Evolutionary conservation across 495 filamentous ascomycete genomes (phyloP), one percentile per base, ranked within the genome.

Genomic region (Poronia punctata): DNA sequence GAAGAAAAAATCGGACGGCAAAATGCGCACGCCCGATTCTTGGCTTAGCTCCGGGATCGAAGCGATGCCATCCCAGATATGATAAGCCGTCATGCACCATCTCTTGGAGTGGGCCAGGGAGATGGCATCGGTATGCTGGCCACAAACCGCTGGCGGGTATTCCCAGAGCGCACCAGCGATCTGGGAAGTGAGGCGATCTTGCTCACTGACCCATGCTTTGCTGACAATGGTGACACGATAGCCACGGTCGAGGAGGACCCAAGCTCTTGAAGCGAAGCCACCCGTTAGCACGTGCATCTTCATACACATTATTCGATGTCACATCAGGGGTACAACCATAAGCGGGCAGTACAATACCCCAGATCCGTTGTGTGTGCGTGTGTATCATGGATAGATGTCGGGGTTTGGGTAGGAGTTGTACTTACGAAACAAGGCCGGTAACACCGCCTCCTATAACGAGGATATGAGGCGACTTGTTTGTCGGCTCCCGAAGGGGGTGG

Each of bases 101-200:
- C 42, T 44, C 50, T 70, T 67, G 2, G 59, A 70, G 26, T 59
- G 52, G 2, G 56, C 50, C 0, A 72, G 51, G 1, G 56, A 64
- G 12, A 62, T 61, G 14, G 53, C 50, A 43, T 66, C 61, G 7
- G 60, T 67, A 35, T 73, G 68, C 14, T 63, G 60, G 14, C 71
- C 71, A 43, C 71, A 75, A 2, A 63, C 62, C 0, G 64, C 64
- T 0, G 71, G 67, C 0, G 70, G 71, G 37, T 54, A 68, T 43
- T 75, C 68, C 71, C 71, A 75, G 1, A 75, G 56, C 3, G 71
- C 70, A 7, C 68, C 71, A 4, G 66, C 65, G 17, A 71, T 64
- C 43, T 75, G 71, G 5, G 71, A 73, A 7, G 71, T 72, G 11
- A 75, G 52, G 5, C 69, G 65, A 26, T 61, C 50, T 15, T 56